A percentile compares a stretch with the other conserved stretches of the same genome.
phyloP scores from a whole-genome alignment of 371 early-diverging fungal species.

The Mortierella sp. region DNA sequence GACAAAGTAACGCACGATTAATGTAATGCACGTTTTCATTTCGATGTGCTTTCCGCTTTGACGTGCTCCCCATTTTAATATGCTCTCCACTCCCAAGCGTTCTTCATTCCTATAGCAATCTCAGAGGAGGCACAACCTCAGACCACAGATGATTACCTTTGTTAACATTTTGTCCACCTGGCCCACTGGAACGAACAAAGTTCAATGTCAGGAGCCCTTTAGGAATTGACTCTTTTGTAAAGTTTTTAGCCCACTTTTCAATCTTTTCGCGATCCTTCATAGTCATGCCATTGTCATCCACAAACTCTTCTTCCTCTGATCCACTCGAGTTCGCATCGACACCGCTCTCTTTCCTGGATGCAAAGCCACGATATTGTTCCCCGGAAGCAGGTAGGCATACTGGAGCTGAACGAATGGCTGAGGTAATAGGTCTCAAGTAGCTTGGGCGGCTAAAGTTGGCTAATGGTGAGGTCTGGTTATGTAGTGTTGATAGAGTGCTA shows the following conservation, averaged over 20 bases:
- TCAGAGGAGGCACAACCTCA: neutral
- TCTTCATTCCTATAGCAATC: neutral
- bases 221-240: conserved; percentile 52
- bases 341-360: conserved; percentile 18
- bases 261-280: conserved; percentile 51
- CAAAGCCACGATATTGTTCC: conserved; percentile 15
- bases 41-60: no score
- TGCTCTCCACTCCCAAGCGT: no score
- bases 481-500: neutral
- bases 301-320: conserved; percentile 30
- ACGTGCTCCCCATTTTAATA: no score
- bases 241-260: conserved; percentile 43
- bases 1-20: neutral
- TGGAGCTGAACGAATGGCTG: neutral
- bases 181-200: conserved; percentile 79
- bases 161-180: conserved; percentile 95
- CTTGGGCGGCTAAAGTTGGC: neutral
- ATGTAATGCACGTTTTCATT: neutral
- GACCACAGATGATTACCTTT: conserved; percentile 66
- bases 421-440: neutral
- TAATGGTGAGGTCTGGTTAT: neutral
- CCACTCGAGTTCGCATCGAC: neutral
- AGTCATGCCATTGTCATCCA: conserved; percentile 52
- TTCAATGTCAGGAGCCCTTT: conserved; percentile 56
- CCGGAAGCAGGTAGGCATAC: neutral